Evolutionary conservation across 2,329 filamentous ascomycete species (phyloP).

Genomic region (Cladophialophora bantiana): DNA sequence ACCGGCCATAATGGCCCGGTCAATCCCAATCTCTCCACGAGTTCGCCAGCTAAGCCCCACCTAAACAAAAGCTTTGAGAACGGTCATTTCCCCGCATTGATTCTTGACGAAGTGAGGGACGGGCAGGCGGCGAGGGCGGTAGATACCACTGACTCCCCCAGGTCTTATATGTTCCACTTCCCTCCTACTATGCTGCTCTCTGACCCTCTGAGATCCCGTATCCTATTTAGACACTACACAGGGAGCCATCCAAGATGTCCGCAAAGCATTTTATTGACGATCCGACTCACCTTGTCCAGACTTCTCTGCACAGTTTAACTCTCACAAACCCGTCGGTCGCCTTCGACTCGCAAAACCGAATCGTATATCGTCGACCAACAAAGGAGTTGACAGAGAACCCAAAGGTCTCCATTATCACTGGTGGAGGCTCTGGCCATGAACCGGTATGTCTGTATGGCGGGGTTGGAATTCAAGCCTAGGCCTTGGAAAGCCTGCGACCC

Average conservation of each 20-base stretch:
- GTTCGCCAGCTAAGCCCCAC: constrained; percentile 17
- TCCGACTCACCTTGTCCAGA: constrained; percentile 72
- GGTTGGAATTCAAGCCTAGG: background rate
- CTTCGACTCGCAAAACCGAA: constrained; percentile 80
- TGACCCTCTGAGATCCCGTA: constrained; percentile 5
- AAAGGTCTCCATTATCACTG: constrained; percentile 83
- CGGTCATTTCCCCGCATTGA: constrained; percentile 24
- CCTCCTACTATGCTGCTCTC: constrained; percentile 1
- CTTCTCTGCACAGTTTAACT: constrained; percentile 78
- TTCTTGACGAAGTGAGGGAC: constrained; percentile 12
- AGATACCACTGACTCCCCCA: constrained; percentile 15
- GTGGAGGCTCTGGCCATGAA: constrained; percentile 89
- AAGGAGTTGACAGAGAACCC: constrained; percentile 53
- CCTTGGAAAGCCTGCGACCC: background rate
- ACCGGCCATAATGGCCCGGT: background rate
- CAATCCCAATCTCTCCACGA: constrained; percentile 15
- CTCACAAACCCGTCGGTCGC: constrained; percentile 83
- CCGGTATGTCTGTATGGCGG: constrained; percentile 53
- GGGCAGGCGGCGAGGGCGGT: constrained; percentile 5
- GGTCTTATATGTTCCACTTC: constrained; percentile 3
- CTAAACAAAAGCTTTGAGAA: constrained; percentile 13
- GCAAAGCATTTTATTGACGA: constrained; percentile 37
- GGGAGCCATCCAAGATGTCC: constrained; percentile 14
- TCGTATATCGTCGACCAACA: constrained; percentile 74
- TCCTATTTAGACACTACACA: background rate